Conservation (phyloP, 345 rosid species). For the Eucalyptus viminalis region DNA sequence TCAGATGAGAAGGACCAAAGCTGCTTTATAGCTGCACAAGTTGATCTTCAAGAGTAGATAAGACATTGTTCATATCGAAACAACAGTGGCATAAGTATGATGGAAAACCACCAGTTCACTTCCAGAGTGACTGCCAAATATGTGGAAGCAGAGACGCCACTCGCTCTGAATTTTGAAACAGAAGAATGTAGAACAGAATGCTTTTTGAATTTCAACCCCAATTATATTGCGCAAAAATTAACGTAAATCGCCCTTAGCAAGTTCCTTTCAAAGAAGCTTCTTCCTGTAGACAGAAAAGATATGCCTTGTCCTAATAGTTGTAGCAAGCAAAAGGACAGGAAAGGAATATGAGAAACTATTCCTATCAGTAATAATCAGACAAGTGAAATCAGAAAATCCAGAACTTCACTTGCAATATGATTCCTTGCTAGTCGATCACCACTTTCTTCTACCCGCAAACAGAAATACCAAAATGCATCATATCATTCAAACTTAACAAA, state of each 20-base stretch:
- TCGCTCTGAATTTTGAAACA: neutral
- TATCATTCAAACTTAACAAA: neutral
- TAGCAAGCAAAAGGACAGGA: neutral
- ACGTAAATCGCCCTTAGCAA: neutral
- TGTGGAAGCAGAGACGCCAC: neutral
- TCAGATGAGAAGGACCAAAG: neutral
- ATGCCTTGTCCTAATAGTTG: neutral
- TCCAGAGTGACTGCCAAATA: neutral
- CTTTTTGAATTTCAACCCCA: neutral
- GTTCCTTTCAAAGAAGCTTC: neutral
- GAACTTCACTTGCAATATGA: neutral
- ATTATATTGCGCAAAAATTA: neutral
- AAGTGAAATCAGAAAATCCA: neutral
- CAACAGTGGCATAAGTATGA: neutral
- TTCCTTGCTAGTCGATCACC: neutral
- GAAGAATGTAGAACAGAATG: neutral
- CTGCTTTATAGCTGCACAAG: neutral
- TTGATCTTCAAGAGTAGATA: neutral
- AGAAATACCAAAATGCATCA: neutral
- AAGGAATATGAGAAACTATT: neutral
- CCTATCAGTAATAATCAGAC: neutral
- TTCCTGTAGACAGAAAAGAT: neutral
- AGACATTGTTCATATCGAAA: neutral
- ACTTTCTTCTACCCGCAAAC: neutral
- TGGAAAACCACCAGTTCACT: neutral